Conservation (phyloP, 2,329 filamentous ascomycete genomes). For the Bipolaris sorokiniana region DNA sequence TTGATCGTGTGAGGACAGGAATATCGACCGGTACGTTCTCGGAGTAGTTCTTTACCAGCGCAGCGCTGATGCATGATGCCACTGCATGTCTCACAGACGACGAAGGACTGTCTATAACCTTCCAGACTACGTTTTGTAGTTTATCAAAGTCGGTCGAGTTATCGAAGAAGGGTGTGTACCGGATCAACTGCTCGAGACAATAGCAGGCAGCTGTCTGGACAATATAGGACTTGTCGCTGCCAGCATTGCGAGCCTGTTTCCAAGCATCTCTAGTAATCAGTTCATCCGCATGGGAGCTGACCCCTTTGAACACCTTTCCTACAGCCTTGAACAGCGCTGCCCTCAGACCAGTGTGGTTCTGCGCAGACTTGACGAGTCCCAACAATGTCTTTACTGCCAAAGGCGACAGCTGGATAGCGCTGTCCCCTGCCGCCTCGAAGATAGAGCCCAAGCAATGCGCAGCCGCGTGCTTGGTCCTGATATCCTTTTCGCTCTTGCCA, state of each 20-base stretch:
- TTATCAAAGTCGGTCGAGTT: conserved; percentile 91
- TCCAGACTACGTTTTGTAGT: conserved; percentile 81
- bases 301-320: conserved; percentile 76
- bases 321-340: conserved; percentile 78
- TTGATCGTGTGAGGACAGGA: conserved; percentile 58
- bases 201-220: conserved; percentile 80
- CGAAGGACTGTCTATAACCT: conserved; percentile 80
- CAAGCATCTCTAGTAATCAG: conserved; percentile 84
- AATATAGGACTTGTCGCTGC: conserved; percentile 80
- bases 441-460: conserved; percentile 86
- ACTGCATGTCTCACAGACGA: conserved; percentile 81
- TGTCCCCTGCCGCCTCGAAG: conserved; percentile 91
- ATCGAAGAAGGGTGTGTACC: conserved; percentile 79
- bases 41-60: conserved; percentile 81
- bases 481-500: conserved; percentile 76
- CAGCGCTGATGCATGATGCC: conserved; percentile 81
- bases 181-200: conserved; percentile 76
- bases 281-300: conserved; percentile 82
- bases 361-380: conserved; percentile 79
- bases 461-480: conserved; percentile 83
- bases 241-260: conserved; percentile 84
- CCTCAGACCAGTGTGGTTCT: conserved; percentile 80
- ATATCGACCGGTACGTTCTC: conserved; percentile 56
- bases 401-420: conserved; percentile 81
- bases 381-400: conserved; percentile 74